Conservation (phyloP, 768 basidiomycete species). For the Lactarius hengduanensis region DNA sequence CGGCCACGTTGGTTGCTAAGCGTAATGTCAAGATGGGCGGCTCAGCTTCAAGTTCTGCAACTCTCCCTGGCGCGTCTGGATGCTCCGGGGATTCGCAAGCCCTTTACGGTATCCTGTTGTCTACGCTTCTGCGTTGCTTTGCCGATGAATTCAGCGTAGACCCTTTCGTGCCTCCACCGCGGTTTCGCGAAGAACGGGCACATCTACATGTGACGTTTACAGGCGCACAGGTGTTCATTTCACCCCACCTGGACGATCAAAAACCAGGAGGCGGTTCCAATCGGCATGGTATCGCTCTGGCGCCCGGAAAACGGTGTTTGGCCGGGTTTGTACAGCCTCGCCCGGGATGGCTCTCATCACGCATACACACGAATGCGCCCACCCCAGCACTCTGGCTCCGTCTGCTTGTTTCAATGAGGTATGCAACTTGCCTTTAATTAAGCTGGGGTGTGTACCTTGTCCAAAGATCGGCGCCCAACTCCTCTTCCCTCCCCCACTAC, state of each 20-base stretch:
- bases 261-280: not conserved
- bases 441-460: not conserved
- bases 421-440: slow-evolving; percentile 11
- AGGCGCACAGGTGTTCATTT: not conserved
- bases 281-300: not conserved
- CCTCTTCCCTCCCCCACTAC: not conserved
- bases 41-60: not conserved
- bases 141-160: not conserved
- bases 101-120: not conserved
- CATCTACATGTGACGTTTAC: not conserved
- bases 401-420: not conserved
- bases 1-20: not conserved
- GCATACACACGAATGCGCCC: not conserved
- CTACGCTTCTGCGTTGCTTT: not conserved
- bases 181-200: not conserved
- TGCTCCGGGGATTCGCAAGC: not conserved
- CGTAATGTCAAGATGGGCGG: not conserved
- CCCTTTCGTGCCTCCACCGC: not conserved
- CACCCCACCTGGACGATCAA: not conserved
- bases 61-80: not conserved
- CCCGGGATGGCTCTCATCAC: not conserved
- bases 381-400: not conserved
- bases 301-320: not conserved
- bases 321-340: not conserved
- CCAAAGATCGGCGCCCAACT: not conserved